Conservation (phyloP, 1,284 basidiomycete genomes). For the Ustilago shanxiensis region DNA sequence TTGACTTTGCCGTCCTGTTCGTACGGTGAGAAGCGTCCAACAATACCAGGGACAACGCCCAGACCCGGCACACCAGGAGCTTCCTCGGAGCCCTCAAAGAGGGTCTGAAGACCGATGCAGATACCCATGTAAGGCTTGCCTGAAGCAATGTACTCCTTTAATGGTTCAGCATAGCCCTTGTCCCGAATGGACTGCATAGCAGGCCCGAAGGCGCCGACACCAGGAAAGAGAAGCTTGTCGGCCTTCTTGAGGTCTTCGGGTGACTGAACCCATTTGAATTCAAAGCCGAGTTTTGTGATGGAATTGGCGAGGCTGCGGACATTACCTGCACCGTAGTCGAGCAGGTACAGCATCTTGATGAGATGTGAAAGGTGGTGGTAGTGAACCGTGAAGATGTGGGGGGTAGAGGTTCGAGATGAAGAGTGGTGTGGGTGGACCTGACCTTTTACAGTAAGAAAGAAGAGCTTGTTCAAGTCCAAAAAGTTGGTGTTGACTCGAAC, state of each 20-base stretch:
- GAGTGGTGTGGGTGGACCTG: neutral
- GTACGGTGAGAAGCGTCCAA: constrained; percentile 50
- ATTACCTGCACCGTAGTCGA: constrained; percentile 69
- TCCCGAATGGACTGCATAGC: constrained; percentile 83
- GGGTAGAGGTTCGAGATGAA: neutral
- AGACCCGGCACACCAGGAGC: constrained; percentile 60
- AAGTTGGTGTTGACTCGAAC: constrained; percentile 25
- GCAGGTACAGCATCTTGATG: constrained; percentile 64
- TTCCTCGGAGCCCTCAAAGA: constrained; percentile 83
- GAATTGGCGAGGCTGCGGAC: constrained; percentile 83
- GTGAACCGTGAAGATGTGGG: neutral
- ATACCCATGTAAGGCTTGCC: constrained; percentile 90
- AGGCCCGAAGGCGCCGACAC: constrained; percentile 93
- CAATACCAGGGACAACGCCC: constrained; percentile 64
- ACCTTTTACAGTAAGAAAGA: too few species aligned
- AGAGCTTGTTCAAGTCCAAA: constrained; percentile 2
- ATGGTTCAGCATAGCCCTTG: constrained; percentile 83
- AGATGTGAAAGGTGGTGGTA: neutral
- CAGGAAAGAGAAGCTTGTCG: constrained; percentile 93
- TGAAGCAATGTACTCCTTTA: constrained; percentile 85
- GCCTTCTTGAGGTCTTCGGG: constrained; percentile 89
- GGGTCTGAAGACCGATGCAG: constrained; percentile 81
- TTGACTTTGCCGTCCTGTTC: constrained; percentile 60
- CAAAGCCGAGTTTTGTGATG: constrained; percentile 84
- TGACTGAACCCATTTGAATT: constrained; percentile 89